phyloP scores from a whole-genome alignment of 805 yeast genomes.

The Pichia membranifaciens region DNA sequence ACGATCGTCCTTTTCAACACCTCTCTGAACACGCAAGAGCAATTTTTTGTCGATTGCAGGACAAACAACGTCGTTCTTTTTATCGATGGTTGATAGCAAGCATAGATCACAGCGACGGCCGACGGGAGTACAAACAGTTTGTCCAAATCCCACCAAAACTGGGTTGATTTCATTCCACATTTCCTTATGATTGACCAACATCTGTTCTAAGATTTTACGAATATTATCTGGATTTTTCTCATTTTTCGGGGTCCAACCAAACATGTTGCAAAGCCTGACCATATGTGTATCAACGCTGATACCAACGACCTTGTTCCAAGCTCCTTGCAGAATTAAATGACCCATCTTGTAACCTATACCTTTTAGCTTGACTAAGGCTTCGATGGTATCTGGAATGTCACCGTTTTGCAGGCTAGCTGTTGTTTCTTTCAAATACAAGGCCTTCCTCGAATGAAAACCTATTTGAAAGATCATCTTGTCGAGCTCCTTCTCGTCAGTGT shows the following conservation, averaged over 20 bases:
- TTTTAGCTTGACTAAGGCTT: slow-evolving; percentile 63
- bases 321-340: slow-evolving; percentile 67
- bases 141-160: slow-evolving; percentile 88
- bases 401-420: slow-evolving; percentile 51
- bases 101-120: slow-evolving; percentile 70
- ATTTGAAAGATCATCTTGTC: slow-evolving; percentile 70
- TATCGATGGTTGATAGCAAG: slow-evolving; percentile 28
- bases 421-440: slow-evolving; percentile 60
- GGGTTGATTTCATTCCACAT: slow-evolving; percentile 86
- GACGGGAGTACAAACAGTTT: slow-evolving; percentile 72
- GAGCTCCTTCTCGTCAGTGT: slow-evolving; percentile 47
- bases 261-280: slow-evolving; percentile 71
- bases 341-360: slow-evolving; percentile 99
- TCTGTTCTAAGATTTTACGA: slow-evolving; percentile 56
- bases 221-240: slow-evolving; percentile 71
- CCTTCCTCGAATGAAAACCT: slow-evolving; percentile 82
- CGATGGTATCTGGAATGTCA: slow-evolving; percentile 69
- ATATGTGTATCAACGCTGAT: slow-evolving; percentile 96
- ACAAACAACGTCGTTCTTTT: slow-evolving; percentile 40
- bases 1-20: slow-evolving; percentile 17
- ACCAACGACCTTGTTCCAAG: slow-evolving; percentile 72
- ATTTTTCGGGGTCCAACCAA: slow-evolving; percentile 61
- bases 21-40: slow-evolving; percentile 28
- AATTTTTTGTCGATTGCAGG: slow-evolving; percentile 47
- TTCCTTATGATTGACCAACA: slow-evolving; percentile 56